These are phyloP conservation scores for Cercospora sojina DNA, from an alignment of 2,329 filamentous ascomycete genomes.

Conservation along the genomic window DNA sequence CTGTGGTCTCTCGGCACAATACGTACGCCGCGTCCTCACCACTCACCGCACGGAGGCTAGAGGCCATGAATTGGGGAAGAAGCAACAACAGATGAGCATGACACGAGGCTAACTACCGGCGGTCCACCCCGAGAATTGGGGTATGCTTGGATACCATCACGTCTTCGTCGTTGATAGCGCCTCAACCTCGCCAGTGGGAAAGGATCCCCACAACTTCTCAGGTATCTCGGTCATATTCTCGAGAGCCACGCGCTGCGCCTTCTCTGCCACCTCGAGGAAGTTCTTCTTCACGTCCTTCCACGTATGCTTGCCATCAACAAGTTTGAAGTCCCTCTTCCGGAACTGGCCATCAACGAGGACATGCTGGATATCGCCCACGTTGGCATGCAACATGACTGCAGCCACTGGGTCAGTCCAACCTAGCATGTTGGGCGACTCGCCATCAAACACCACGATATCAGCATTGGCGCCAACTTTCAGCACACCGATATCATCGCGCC, in stretches of 20 bases:
- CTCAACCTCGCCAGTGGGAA: slow-evolving; percentile 11
- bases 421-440: slow-evolving; percentile 50
- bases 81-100: not conserved
- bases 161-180: slow-evolving; percentile 32
- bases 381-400: slow-evolving; percentile 57
- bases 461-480: slow-evolving; percentile 54
- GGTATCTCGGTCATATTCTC: slow-evolving; percentile 4
- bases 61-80: not conserved
- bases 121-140: not conserved
- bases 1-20: not conserved
- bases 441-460: slow-evolving; percentile 56
- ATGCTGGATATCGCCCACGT: slow-evolving; percentile 53
- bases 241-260: slow-evolving; percentile 10
- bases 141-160: not conserved
- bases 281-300: slow-evolving; percentile 16
- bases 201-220: slow-evolving; percentile 20
- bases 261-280: slow-evolving; percentile 18
- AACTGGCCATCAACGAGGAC: slow-evolving; percentile 54
- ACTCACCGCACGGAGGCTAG: not conserved
- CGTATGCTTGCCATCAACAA: slow-evolving; percentile 12
- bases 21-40: not conserved
- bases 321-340: slow-evolving; percentile 46
- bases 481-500: slow-evolving; percentile 53
- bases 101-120: not conserved
- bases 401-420: slow-evolving; percentile 59